These are phyloP conservation scores for Chalaropsis thielavioides DNA, from an alignment of 2,329 filamentous ascomycete genomes.

Conservation along the genomic window DNA sequence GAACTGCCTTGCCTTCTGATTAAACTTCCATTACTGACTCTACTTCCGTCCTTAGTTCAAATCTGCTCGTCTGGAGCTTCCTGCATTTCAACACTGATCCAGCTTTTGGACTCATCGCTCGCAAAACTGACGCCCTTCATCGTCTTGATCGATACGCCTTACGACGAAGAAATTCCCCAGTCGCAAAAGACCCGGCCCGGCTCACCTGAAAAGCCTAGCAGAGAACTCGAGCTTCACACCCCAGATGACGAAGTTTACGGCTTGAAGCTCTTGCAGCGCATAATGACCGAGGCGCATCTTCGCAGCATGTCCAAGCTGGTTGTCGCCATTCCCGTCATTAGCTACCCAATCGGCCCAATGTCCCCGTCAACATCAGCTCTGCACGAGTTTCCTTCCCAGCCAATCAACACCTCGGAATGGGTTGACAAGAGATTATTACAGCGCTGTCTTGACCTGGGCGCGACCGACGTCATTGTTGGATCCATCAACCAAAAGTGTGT, in stretches of 20 bases:
- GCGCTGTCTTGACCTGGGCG: conserved; percentile 71
- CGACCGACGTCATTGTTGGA: conserved; percentile 69
- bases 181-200: conserved; percentile 24
- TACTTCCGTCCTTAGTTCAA: conserved; percentile 30
- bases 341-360: conserved; percentile 25
- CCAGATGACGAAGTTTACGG: conserved; percentile 40
- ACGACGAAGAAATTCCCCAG: conserved; percentile 33
- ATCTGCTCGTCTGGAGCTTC: conserved; percentile 39
- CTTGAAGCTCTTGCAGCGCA: conserved; percentile 38
- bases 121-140: conserved; percentile 36
- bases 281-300: conserved; percentile 43
- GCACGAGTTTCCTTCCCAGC: conserved; percentile 19
- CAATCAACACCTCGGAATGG: conserved; percentile 24
- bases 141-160: conserved; percentile 42
- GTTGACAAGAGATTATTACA: conserved; percentile 38
- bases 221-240: conserved; percentile 28
- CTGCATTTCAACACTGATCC: conserved; percentile 39
- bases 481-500: conserved; percentile 62
- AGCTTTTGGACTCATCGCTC: conserved; percentile 32
- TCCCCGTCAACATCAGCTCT: conserved; percentile 23
- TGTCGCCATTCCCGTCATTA: conserved; percentile 41
- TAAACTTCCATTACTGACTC: conserved; percentile 21
- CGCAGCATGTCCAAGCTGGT: conserved; percentile 42
- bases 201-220: conserved; percentile 32
- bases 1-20: no score